phyloP scores from a whole-genome alignment of 352 stramenopile genomes.

The Phytophthora parvispora region DNA sequence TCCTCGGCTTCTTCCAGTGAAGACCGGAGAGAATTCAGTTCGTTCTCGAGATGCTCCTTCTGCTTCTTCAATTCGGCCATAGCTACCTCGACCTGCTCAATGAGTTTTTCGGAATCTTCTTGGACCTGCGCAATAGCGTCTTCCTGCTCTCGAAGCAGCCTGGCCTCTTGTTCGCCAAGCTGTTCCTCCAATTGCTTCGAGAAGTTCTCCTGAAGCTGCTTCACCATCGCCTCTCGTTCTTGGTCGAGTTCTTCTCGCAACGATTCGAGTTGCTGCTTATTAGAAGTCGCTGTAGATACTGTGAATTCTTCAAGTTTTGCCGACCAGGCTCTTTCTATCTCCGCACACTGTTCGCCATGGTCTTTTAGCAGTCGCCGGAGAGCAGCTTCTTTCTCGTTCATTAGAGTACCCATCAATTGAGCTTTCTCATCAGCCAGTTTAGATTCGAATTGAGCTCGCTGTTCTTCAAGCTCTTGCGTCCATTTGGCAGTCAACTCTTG shows the following conservation, averaged over 20 bases:
- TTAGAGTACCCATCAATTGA: background rate
- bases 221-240: conserved; percentile 15
- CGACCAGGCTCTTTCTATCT: conserved; percentile 40
- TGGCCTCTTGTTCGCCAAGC: conserved; percentile 56
- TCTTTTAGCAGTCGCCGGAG: conserved; percentile 22
- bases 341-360: conserved; percentile 13
- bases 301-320: conserved; percentile 20
- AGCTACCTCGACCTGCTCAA: conserved; percentile 78
- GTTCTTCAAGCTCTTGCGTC: conserved; percentile 20
- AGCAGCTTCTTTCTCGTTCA: conserved; percentile 18
- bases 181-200: conserved; percentile 38
- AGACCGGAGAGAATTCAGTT: conserved; percentile 56
- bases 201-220: conserved; percentile 49
- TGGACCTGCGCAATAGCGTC: conserved; percentile 82
- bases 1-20: conserved; percentile 82
- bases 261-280: conserved; percentile 21
- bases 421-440: conserved; percentile 25
- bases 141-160: conserved; percentile 68
- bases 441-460: conserved; percentile 10
- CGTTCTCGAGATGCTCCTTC: conserved; percentile 74
- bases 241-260: conserved; percentile 23
- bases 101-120: conserved; percentile 82
- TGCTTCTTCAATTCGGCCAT: conserved; percentile 80
- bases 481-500: conserved; percentile 26
- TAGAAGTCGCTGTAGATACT: background rate